Conservation (phyloP, 2,329 filamentous ascomycete genomes). For the Penicillium sp. region DNA sequence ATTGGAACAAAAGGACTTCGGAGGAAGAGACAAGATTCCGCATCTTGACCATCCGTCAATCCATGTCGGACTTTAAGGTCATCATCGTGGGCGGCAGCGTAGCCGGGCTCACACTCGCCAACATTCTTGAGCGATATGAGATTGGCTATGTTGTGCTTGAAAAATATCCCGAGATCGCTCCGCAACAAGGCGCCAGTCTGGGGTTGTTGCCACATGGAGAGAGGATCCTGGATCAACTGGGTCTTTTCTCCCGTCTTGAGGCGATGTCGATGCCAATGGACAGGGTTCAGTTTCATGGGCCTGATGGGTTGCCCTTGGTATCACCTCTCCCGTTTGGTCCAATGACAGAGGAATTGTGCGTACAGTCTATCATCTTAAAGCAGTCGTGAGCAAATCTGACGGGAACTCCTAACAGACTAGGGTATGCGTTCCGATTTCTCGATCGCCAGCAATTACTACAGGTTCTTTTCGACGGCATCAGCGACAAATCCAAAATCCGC, state of each 20-base stretch:
- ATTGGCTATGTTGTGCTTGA: slow-evolving; percentile 51
- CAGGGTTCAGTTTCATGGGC: slow-evolving; percentile 2
- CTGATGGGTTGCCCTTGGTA: slow-evolving; percentile 3
- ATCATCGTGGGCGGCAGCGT: slow-evolving; percentile 49
- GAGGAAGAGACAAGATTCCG: no score
- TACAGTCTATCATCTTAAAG: no score
- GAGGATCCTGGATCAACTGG: slow-evolving; percentile 49
- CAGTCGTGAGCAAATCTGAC: no score
- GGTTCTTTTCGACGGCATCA: slow-evolving; percentile 29
- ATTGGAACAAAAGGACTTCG: no score
- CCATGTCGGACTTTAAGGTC: slow-evolving; percentile 24
- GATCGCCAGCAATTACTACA: slow-evolving; percentile 36
- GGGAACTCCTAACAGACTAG: no score
- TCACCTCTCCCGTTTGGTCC: neutral
- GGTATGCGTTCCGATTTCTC: slow-evolving; percentile 22
- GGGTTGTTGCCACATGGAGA: slow-evolving; percentile 41
- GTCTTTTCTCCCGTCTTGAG: slow-evolving; percentile 26
- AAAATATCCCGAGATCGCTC: slow-evolving; percentile 28
- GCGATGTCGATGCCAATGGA: slow-evolving; percentile 1
- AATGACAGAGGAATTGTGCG: slow-evolving; percentile 5
- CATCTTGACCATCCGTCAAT: no score
- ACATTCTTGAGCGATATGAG: slow-evolving; percentile 41
- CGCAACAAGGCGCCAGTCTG: slow-evolving; percentile 47
- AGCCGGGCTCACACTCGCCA: slow-evolving; percentile 45
- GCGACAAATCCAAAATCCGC: slow-evolving; percentile 27